A percentile compares a stretch with the other conserved stretches of the same genome.
These are phyloP conservation scores for Fusarium hostae DNA, from an alignment of 2,329 filamentous ascomycete species.

Conservation along the genomic window DNA sequence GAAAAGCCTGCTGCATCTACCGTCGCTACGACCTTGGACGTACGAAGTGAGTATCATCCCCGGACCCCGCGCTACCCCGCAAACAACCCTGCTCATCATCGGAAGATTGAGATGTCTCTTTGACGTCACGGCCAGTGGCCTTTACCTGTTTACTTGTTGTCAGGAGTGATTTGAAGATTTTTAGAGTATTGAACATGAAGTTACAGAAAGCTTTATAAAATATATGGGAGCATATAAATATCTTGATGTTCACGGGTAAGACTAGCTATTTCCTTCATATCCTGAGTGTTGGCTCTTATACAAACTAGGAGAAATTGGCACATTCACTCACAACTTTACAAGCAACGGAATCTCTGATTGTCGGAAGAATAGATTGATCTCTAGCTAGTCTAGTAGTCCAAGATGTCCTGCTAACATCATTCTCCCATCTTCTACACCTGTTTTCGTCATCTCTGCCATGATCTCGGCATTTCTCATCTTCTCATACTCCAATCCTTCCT, in stretches of 20 bases:
- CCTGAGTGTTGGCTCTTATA: not conserved
- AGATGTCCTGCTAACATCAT: too few relatives aligned
- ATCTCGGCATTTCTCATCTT: not conserved
- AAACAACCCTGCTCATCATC: not conserved
- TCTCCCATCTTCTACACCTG: not conserved
- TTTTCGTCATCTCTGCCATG: not conserved
- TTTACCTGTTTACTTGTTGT: too few relatives aligned
- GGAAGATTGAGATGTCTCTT: not conserved
- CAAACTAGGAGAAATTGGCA: too few relatives aligned
- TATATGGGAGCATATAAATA: too few relatives aligned
- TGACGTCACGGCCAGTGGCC: too few relatives aligned
- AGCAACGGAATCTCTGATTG: accelerated
- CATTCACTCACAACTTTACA: not conserved
- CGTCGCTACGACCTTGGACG: not conserved
- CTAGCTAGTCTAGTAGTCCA: not conserved
- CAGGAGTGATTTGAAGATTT: too few relatives aligned
- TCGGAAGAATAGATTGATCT: not conserved
- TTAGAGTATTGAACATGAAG: accelerated
- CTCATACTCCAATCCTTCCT: not conserved
- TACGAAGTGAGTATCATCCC: not conserved
- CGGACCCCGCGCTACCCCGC: constrained; percentile 14
- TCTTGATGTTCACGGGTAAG: too few relatives aligned
- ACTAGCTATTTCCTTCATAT: too few relatives aligned
- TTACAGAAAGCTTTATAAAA: not conserved
- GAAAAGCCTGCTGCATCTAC: not conserved